Evolutionary conservation across 257 asterid genomes (phyloP).

Genomic region (Plantago elongata): DNA sequence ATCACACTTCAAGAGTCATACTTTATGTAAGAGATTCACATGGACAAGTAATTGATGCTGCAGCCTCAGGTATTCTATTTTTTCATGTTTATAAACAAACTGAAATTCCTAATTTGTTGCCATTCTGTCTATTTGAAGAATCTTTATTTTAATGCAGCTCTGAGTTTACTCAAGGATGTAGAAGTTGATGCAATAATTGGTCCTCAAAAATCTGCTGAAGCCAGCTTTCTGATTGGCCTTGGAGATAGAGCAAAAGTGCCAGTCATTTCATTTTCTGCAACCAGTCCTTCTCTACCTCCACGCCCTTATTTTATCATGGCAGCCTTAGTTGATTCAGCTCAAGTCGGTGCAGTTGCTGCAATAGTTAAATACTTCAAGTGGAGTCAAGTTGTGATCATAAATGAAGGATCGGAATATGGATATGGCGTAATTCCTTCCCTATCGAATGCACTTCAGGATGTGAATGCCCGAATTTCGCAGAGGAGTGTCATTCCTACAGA

Average conservation of each 20-base stretch:
- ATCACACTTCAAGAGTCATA: slow-evolving; percentile 18
- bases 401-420: slow-evolving; percentile 30
- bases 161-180: slow-evolving; percentile 22
- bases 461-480: slow-evolving; percentile 19
- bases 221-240: slow-evolving; percentile 18
- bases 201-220: slow-evolving; percentile 26
- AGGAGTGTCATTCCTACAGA: slow-evolving; percentile 24
- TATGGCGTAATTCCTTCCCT: slow-evolving; percentile 30
- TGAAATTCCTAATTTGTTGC: not conserved
- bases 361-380: slow-evolving; percentile 28
- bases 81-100: no score
- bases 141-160: slow-evolving; percentile 22
- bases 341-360: slow-evolving; percentile 30
- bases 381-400: slow-evolving; percentile 28
- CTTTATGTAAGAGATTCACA: slow-evolving; percentile 24
- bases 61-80: slow-evolving; percentile 24
- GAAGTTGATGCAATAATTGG: slow-evolving; percentile 6
- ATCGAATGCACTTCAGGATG: slow-evolving; percentile 23
- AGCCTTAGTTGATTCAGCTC: slow-evolving; percentile 21
- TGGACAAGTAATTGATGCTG: slow-evolving; percentile 26
- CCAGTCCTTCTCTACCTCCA: slow-evolving; percentile 12
- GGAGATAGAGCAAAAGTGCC: slow-evolving; percentile 11
- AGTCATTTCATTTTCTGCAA: slow-evolving; percentile 15
- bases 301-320: slow-evolving; percentile 16
- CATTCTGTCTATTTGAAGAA: not conserved